Base-by-base conservation (phyloP, 2,329 filamentous ascomycete genomes). In the Herpotrichia juniperi region DNA sequence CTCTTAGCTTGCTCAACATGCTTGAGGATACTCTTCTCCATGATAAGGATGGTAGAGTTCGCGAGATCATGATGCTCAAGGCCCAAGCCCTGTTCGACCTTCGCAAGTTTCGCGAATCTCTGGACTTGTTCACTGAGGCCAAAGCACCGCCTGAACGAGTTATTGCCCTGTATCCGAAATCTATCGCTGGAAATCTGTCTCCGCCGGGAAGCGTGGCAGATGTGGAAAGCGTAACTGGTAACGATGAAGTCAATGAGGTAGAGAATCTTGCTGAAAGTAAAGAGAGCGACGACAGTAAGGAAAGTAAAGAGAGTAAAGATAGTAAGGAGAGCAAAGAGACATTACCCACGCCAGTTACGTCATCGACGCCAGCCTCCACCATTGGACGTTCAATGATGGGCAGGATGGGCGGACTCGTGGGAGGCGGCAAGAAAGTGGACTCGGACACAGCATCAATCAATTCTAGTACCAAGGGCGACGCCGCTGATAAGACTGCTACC, bases 121-220 rank as follows among this genome's bases (percentile, higher is more conserved):
- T 99, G 76, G 93, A 97, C 62, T 77, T 99, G 1, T 97, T 97
- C 75, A 90, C 90, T 3, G 89, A 94, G 48, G 91, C 97, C 2
- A 87, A 91, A 62, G 93, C 94, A 0, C 91, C 94, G 0, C 93
- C 94, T 0, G 91, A 96, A 69, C 83, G 90, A 45, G 94, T 97
- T 2, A 86, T 99, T 56, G 85, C 85, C 34, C 76, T 97, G 9
- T 99, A 92, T 62, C 94, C 94, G 1, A 87, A 81, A 54, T 81
- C 86, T 8, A 96, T 99, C 59, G 89, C 93, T 1, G 94, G 94
- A 0, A 86, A 91, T 21, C 75, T 96, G 1, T 92, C 91, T 0
- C 82, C 79, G 1, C 78, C 87, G 59, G 79, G 81, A 19, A 80
- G 79, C 28, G 78, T 83, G 8, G 78, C 79, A 2, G 73, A 76